Percentiles rank a stretch among this genome's conserved stretches.
These are phyloP conservation scores for Pyronema omphalodes DNA, from an alignment of 495 filamentous ascomycete species.

Conservation along the genomic window DNA sequence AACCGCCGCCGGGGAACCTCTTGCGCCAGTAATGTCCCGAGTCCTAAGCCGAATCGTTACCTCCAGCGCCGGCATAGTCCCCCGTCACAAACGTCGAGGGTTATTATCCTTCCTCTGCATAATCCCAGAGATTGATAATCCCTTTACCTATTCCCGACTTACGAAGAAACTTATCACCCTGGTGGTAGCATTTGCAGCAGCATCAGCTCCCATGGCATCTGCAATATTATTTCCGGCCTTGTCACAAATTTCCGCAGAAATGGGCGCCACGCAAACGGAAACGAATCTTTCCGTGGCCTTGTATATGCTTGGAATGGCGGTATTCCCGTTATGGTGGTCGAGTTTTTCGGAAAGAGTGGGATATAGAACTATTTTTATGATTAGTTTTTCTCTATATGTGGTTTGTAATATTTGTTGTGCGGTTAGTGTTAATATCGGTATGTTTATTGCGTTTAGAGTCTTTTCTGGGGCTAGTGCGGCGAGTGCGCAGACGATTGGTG, in stretches of 20 bases:
- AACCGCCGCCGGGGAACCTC: background rate
- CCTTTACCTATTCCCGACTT: slow-evolving; percentile 48
- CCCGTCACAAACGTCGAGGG: slow-evolving; percentile 50
- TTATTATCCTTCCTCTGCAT: slow-evolving; percentile 53
- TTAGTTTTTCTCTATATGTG: slow-evolving; percentile 64
- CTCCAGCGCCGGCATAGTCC: slow-evolving; percentile 34
- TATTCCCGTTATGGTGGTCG: slow-evolving; percentile 92
- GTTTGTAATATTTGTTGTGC: slow-evolving; percentile 59
- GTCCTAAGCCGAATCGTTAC: slow-evolving; percentile 8
- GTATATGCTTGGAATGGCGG: slow-evolving; percentile 80
- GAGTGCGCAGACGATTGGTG: slow-evolving; percentile 79
- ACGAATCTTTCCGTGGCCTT: slow-evolving; percentile 47
- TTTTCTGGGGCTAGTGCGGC: slow-evolving; percentile 70
- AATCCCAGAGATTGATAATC: slow-evolving; percentile 64
- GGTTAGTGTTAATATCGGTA: slow-evolving; percentile 53
- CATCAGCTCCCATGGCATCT: slow-evolving; percentile 67
- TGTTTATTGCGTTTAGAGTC: slow-evolving; percentile 74
- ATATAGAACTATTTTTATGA: slow-evolving; percentile 67
- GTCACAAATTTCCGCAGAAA: slow-evolving; percentile 43
- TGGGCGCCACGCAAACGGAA: slow-evolving; percentile 51
- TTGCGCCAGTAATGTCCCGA: background rate
- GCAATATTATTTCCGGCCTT: slow-evolving; percentile 71
- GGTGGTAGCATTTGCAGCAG: slow-evolving; percentile 55
- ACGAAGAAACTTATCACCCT: slow-evolving; percentile 79
- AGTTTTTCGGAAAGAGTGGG: slow-evolving; percentile 72